phyloP scores from a whole-genome alignment of 768 basidiomycete genomes.

The Boletus coccyginus region DNA sequence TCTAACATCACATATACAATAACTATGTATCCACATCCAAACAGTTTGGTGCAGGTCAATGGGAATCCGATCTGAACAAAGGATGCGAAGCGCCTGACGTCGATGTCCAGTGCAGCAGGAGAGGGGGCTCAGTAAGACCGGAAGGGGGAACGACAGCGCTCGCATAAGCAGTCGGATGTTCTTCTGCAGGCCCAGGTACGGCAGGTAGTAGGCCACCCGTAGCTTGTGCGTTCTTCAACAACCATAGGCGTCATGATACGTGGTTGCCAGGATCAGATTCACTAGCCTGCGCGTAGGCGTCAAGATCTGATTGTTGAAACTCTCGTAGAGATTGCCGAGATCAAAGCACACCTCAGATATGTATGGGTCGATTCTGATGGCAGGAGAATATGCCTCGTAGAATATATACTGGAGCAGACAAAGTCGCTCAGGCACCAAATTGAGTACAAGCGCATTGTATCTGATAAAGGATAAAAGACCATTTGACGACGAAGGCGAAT shows the following conservation, averaged over 20 bases:
- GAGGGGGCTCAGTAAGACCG: conserved; percentile 63
- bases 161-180: conserved; percentile 93
- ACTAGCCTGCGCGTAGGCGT: conserved; percentile 92
- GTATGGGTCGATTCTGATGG: conserved; percentile 98
- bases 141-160: conserved; percentile 71
- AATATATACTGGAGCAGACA: too few species aligned
- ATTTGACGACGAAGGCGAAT: too few species aligned
- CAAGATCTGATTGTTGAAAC: conserved; percentile 99
- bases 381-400: conserved; percentile 81
- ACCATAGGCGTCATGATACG: conserved; percentile 69
- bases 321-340: conserved; percentile 94
- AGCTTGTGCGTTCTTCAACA: conserved; percentile 76
- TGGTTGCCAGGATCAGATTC: conserved; percentile 89
- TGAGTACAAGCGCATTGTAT: too few species aligned
- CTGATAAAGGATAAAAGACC: too few species aligned
- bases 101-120: conserved; percentile 50
- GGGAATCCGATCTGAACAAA: conserved; percentile 63
- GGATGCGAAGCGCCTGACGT: conserved; percentile 34
- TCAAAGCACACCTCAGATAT: conserved; percentile 85
- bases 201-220: conserved; percentile 76
- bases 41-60: too few species aligned
- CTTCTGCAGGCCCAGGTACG: conserved; percentile 91
- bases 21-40: too few species aligned
- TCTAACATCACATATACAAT: too few species aligned
- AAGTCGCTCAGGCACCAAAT: too few species aligned